phyloP scores from a whole-genome alignment of 106 monocot genomes.

The Dioscorea zingiberensis region DNA sequence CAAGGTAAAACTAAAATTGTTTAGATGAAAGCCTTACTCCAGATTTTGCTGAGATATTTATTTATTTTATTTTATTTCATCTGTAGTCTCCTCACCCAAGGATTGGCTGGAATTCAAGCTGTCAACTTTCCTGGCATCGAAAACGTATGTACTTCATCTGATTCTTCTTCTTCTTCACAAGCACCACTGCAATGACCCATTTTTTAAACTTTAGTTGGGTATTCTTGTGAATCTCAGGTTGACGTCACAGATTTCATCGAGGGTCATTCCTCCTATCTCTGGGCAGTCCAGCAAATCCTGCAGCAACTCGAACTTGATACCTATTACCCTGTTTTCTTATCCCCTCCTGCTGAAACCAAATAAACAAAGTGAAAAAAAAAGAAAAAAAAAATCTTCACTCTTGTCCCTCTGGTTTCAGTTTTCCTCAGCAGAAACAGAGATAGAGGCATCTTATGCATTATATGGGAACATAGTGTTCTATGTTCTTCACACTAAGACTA shows the following conservation, averaged over 20 bases:
- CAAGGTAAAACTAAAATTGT: constrained; percentile 50
- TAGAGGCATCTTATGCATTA: too few relatives aligned
- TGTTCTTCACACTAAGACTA: too few relatives aligned
- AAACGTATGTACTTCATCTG: constrained; percentile 40
- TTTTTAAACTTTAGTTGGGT: not conserved
- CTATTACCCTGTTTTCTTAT: constrained; percentile 45
- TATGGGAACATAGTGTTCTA: too few relatives aligned
- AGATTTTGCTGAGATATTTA: not conserved
- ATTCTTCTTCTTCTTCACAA: not conserved
- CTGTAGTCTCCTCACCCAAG: constrained; percentile 75
- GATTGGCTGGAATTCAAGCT: constrained; percentile 89
- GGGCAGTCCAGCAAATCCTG: constrained; percentile 31
- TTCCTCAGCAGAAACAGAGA: too few relatives aligned
- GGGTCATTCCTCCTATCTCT: constrained; percentile 82
- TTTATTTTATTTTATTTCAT: constrained; percentile 1
- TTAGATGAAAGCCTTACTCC: not conserved
- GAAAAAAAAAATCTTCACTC: too few relatives aligned
- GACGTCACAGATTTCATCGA: constrained; percentile 72
- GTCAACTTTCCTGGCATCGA: constrained; percentile 76
- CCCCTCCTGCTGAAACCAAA: constrained; percentile 6
- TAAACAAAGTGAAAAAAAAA: not conserved
- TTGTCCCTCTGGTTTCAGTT: too few relatives aligned
- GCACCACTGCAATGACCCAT: not conserved
- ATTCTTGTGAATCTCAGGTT: constrained; percentile 38
- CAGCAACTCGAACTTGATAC: constrained; percentile 67